Conservation (phyloP, 2,329 filamentous ascomycete genomes). For the Sarocladium oryzae region DNA sequence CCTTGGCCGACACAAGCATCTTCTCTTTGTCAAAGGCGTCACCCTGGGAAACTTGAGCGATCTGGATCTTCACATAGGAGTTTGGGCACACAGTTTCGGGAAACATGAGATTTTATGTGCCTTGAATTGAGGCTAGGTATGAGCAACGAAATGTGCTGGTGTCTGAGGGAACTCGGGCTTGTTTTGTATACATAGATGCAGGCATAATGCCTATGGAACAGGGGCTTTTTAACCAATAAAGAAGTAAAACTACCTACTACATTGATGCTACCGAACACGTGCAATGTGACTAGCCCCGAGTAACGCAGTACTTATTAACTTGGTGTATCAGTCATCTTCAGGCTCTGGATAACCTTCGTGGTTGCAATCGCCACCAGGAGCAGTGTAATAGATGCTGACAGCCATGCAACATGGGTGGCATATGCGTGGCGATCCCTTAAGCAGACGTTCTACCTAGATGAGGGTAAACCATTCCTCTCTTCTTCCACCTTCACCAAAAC, state of each 20-base stretch:
- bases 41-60: background rate
- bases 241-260: background rate
- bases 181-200: conserved; percentile 8
- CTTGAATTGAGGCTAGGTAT: too few relatives aligned
- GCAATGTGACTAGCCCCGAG: background rate
- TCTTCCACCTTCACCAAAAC: conserved; percentile 16
- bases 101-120: background rate
- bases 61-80: background rate
- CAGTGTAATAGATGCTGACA: too few relatives aligned
- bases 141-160: too few relatives aligned
- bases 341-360: too few relatives aligned
- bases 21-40: background rate
- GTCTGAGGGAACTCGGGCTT: background rate
- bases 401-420: too few relatives aligned
- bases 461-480: conserved; percentile 25
- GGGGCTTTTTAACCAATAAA: background rate
- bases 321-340: too few relatives aligned
- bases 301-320: too few relatives aligned
- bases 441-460: conserved; percentile 11
- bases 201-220: background rate
- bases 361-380: too few relatives aligned
- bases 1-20: background rate
- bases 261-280: background rate
- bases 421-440: too few relatives aligned
- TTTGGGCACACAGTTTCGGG: background rate